Conservation (phyloP, 495 filamentous ascomycete genomes). For the Xylaria longipes region DNA sequence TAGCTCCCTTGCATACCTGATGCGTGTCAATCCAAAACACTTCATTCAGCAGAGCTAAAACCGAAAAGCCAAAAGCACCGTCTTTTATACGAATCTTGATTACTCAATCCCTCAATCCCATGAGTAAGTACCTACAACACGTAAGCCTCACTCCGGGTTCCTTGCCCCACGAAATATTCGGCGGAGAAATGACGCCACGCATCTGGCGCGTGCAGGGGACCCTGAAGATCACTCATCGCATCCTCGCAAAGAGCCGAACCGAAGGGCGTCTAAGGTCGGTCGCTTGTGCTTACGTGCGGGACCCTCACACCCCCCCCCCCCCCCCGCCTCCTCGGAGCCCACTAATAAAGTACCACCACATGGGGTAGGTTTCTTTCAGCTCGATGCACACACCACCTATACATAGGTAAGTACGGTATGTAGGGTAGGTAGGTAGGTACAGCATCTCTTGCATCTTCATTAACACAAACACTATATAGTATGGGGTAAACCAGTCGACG, state of each 20-base stretch:
- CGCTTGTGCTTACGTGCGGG: conserved; percentile 1
- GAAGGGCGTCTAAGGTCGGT: conserved; percentile 4
- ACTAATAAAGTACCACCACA: neutral
- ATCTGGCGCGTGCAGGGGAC: conserved; percentile 6
- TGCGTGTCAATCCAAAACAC: neutral
- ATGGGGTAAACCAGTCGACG: neutral
- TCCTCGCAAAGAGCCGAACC: conserved; percentile 10
- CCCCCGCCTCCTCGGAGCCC: too few species aligned
- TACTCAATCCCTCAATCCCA: too few species aligned
- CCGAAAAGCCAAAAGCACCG: too few species aligned
- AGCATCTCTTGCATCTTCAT: neutral
- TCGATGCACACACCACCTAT: neutral
- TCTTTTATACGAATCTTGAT: too few species aligned
- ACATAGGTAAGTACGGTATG: neutral
- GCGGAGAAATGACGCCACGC: conserved; percentile 10
- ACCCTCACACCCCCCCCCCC: too few species aligned
- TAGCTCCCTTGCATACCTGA: neutral
- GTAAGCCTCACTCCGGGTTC: neutral
- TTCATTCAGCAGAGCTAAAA: neutral
- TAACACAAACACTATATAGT: neutral
- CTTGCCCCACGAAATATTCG: neutral
- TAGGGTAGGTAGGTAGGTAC: neutral
- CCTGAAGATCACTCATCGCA: conserved; percentile 8
- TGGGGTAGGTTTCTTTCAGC: neutral
- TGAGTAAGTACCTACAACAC: too few species aligned